phyloP scores from a whole-genome alignment of 768 basidiomycete species.

The Rhodosporidiobolus sp. region DNA sequence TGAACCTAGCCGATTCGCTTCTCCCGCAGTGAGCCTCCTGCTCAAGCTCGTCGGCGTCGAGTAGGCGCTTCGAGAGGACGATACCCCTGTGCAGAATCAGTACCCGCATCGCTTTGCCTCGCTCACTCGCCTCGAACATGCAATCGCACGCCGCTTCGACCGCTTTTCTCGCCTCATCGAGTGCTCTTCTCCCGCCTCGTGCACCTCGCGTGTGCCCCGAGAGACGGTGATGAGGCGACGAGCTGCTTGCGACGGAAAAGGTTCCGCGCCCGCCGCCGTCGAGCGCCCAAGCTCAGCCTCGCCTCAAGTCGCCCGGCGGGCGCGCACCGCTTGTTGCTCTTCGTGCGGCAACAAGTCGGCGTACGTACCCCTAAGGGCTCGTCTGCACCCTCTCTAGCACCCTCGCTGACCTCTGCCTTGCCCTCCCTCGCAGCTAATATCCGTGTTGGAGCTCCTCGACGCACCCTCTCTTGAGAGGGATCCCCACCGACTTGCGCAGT shows the following conservation, averaged over 20 bases:
- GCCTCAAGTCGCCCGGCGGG: neutral
- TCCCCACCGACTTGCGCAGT: conserved; percentile 24
- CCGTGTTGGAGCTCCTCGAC: conserved; percentile 37
- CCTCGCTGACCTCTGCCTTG: neutral
- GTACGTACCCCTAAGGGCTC: neutral
- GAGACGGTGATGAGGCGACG: no score
- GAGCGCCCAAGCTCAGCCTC: neutral
- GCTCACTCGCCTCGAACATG: no score
- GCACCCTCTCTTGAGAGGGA: neutral
- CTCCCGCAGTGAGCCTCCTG: neutral
- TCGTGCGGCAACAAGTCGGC: conserved; percentile 15
- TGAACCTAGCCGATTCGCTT: neutral
- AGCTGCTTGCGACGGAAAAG: neutral
- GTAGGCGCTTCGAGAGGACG: neutral
- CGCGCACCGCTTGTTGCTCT: neutral
- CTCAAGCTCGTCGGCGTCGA: conserved; percentile 16
- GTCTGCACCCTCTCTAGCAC: no score
- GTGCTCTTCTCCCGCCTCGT: no score
- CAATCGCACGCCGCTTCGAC: no score
- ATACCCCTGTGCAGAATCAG: neutral
- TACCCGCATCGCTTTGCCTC: no score
- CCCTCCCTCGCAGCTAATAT: conserved; percentile 6
- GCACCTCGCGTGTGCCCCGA: no score
- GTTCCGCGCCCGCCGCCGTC: neutral
- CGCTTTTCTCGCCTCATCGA: no score